Conservation (phyloP, 2,329 filamentous ascomycete genomes). For the Podosphaera leucotricha region DNA sequence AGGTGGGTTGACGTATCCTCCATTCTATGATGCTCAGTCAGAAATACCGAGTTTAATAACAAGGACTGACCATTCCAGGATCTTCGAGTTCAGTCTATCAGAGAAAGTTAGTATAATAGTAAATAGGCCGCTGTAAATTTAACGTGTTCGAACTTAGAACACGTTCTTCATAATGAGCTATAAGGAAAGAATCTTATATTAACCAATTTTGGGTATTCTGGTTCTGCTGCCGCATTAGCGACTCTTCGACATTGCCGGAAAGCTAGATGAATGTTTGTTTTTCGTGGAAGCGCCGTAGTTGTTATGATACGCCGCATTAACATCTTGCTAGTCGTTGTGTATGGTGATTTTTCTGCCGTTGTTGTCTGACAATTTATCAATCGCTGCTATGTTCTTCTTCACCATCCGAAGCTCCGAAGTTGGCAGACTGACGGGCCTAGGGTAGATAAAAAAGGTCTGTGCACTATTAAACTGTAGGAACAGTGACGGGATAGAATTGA, state of each 20-base stretch:
- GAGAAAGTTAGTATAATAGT: slow-evolving; percentile 6
- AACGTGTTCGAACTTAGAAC: background rate
- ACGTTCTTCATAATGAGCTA: background rate
- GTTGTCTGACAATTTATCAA: too few species aligned
- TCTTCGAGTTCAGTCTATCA: slow-evolving; percentile 32
- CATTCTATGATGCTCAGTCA: slow-evolving; percentile 33
- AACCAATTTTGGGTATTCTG: slow-evolving; percentile 14
- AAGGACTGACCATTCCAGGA: slow-evolving; percentile 35
- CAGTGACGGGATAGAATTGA: background rate
- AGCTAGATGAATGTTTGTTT: slow-evolving; percentile 19
- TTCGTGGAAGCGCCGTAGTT: slow-evolving; percentile 20
- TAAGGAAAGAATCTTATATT: slow-evolving; percentile 3
- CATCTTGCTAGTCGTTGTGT: slow-evolving; percentile 23
- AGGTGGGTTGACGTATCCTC: slow-evolving; percentile 60
- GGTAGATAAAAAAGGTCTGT: background rate
- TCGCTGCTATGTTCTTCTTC: too few species aligned
- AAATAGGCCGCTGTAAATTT: background rate
- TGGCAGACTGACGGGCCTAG: too few species aligned
- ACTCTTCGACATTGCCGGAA: slow-evolving; percentile 27
- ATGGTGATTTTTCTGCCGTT: background rate
- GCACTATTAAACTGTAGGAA: background rate
- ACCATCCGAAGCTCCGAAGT: too few species aligned
- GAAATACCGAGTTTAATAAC: background rate
- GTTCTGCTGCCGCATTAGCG: slow-evolving; percentile 5
- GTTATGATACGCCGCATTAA: slow-evolving; percentile 34